Conservation (phyloP, 768 basidiomycete genomes). For the Brasilioporus rufonigricans region DNA sequence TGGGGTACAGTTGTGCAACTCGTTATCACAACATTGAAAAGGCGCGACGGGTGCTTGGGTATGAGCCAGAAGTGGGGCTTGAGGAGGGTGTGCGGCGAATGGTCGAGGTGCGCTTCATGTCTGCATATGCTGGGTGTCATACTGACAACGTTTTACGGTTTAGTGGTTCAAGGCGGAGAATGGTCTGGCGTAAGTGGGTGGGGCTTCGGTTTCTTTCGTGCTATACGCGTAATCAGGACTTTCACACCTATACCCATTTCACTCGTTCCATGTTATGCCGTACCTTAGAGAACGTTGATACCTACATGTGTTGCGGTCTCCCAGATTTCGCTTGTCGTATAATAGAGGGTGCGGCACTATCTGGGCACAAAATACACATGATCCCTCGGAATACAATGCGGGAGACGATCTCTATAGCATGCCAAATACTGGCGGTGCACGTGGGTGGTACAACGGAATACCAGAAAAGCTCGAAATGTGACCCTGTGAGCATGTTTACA, state of each 20-base stretch:
- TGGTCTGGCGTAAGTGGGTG: conserved; percentile 18
- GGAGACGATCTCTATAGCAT: too few relatives aligned
- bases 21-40: conserved; percentile 96
- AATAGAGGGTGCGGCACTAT: too few relatives aligned
- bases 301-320: not conserved
- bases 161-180: conserved; percentile 34
- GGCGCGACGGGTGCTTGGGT: conserved; percentile 85
- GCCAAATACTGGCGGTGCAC: too few relatives aligned
- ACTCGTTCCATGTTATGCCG: not conserved
- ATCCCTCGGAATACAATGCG: too few relatives aligned
- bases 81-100: conserved; percentile 83
- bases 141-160: not conserved
- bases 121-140: not conserved
- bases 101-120: conserved; percentile 58
- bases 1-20: conserved; percentile 73
- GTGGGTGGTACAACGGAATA: too few relatives aligned
- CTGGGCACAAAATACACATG: too few relatives aligned
- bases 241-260: conserved; percentile 4
- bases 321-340: too few relatives aligned
- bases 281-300: not conserved
- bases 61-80: conserved; percentile 86
- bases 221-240: not conserved
- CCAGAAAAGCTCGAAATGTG: too few relatives aligned
- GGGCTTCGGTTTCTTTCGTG: not conserved
- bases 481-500: too few relatives aligned